Percentiles rank a stretch among this genome's conserved stretches.
phyloP scores from a whole-genome alignment of 2,329 filamentous ascomycete species.

The Neofusicoccum parvum region DNA sequence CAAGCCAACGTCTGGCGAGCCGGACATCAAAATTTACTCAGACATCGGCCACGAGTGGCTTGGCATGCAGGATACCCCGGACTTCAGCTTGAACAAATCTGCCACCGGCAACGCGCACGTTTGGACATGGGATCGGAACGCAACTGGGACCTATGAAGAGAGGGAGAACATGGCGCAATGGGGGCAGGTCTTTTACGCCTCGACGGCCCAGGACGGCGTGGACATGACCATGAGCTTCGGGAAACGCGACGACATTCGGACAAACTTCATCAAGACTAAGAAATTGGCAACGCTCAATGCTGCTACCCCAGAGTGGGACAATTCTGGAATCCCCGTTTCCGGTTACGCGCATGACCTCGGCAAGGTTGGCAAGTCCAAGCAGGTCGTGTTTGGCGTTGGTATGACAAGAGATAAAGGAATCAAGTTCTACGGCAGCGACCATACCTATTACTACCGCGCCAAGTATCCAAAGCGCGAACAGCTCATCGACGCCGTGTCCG shows the following conservation, averaged over 20 bases:
- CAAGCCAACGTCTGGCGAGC: slow-evolving; percentile 22
- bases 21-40: slow-evolving; percentile 43
- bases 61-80: slow-evolving; percentile 30
- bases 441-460: slow-evolving; percentile 45
- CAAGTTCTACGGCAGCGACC: slow-evolving; percentile 43
- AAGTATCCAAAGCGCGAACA: slow-evolving; percentile 30
- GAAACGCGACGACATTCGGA: slow-evolving; percentile 5
- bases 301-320: slow-evolving; percentile 17
- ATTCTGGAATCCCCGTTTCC: slow-evolving; percentile 28
- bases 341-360: slow-evolving; percentile 42
- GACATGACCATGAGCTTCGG: slow-evolving; percentile 20
- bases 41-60: slow-evolving; percentile 50
- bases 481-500: slow-evolving; percentile 38
- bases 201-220: slow-evolving; percentile 20
- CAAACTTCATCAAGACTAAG: neutral
- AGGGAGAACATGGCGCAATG: slow-evolving; percentile 46
- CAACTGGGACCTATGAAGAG: slow-evolving; percentile 37
- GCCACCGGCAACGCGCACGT: slow-evolving; percentile 29
- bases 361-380: slow-evolving; percentile 28
- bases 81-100: slow-evolving; percentile 29
- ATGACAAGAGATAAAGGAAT: slow-evolving; percentile 44
- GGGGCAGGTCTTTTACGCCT: slow-evolving; percentile 45
- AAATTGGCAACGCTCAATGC: slow-evolving; percentile 33
- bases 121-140: slow-evolving; percentile 36
- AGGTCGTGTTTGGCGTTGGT: slow-evolving; percentile 46